Conservation (phyloP, 2,329 filamentous ascomycete genomes). For the Endoconidiophora polonica region DNA sequence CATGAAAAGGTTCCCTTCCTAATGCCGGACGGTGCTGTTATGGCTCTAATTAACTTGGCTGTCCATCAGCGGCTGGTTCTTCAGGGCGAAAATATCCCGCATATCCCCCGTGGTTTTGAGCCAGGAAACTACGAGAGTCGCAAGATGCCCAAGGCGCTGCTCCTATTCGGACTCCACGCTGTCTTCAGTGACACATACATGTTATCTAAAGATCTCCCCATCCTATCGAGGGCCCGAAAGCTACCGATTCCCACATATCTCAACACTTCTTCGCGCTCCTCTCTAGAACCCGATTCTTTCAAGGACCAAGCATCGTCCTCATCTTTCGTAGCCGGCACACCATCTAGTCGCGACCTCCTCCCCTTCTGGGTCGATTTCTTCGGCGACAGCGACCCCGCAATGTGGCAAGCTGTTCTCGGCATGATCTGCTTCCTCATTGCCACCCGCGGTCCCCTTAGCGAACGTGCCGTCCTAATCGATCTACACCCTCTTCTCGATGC, state of each 20-base stretch:
- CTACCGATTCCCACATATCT: conserved; percentile 25
- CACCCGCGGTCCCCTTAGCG: conserved; percentile 40
- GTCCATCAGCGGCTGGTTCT: conserved; percentile 39
- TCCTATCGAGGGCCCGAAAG: conserved; percentile 22
- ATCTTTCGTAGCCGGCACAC: no score
- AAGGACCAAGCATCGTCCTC: no score
- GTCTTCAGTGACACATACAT: conserved; percentile 47
- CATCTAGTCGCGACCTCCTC: conserved; percentile 27
- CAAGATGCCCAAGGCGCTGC: conserved; percentile 46
- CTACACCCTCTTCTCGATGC: conserved; percentile 42
- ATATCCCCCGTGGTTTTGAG: conserved; percentile 53
- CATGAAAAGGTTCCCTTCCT: conserved; percentile 30
- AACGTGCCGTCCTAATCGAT: conserved; percentile 34
- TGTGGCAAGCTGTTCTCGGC: conserved; percentile 49
- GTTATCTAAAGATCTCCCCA: conserved; percentile 32
- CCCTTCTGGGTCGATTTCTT: conserved; percentile 62
- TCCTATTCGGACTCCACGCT: conserved; percentile 46
- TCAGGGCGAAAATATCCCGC: conserved; percentile 35
- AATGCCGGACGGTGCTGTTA: conserved; percentile 46
- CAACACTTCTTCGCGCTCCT: no score
- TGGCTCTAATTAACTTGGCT: conserved; percentile 51
- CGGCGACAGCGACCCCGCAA: conserved; percentile 35
- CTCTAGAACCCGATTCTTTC: no score
- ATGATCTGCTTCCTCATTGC: conserved; percentile 46
- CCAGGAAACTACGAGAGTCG: conserved; percentile 56